These are phyloP conservation scores for Colletotrichum orchidophilum DNA, from an alignment of 2,329 filamentous ascomycete species.

Conservation along the genomic window DNA sequence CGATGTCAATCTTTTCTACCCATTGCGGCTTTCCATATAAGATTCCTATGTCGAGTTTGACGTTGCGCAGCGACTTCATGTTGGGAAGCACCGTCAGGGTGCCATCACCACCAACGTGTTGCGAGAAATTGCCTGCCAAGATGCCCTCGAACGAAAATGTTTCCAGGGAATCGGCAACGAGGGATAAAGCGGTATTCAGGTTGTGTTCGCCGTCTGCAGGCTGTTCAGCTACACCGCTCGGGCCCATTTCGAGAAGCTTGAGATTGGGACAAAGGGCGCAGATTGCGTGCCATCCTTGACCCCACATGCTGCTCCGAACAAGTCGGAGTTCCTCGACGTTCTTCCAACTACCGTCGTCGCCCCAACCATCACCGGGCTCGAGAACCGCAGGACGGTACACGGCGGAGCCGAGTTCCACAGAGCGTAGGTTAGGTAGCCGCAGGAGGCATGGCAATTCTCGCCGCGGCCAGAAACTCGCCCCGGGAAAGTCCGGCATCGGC, in stretches of 20 bases:
- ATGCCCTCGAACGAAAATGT: constrained; percentile 30
- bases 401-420: constrained; percentile 27
- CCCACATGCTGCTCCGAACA: constrained; percentile 32
- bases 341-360: constrained; percentile 32
- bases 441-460: constrained; percentile 28
- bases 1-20: constrained; percentile 16
- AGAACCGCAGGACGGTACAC: constrained; percentile 27
- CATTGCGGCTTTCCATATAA: constrained; percentile 13
- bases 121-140: constrained; percentile 24
- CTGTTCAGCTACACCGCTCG: constrained; percentile 25
- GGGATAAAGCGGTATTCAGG: constrained; percentile 26
- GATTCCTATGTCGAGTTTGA: constrained; percentile 27
- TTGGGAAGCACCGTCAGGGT: constrained; percentile 21
- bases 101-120: constrained; percentile 27
- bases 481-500: constrained; percentile 32
- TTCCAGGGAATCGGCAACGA: constrained; percentile 24
- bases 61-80: constrained; percentile 28
- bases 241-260: constrained; percentile 30
- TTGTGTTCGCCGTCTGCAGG: constrained; percentile 30
- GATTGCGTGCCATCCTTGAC: constrained; percentile 29
- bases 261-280: constrained; percentile 31
- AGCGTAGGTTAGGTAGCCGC: constrained; percentile 25
- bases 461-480: constrained; percentile 29
- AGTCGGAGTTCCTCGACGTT: constrained; percentile 31
- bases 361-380: constrained; percentile 28